Evolutionary conservation across 2,329 filamentous ascomycete species (phyloP).

Genomic region (Septoria petroselini): DNA sequence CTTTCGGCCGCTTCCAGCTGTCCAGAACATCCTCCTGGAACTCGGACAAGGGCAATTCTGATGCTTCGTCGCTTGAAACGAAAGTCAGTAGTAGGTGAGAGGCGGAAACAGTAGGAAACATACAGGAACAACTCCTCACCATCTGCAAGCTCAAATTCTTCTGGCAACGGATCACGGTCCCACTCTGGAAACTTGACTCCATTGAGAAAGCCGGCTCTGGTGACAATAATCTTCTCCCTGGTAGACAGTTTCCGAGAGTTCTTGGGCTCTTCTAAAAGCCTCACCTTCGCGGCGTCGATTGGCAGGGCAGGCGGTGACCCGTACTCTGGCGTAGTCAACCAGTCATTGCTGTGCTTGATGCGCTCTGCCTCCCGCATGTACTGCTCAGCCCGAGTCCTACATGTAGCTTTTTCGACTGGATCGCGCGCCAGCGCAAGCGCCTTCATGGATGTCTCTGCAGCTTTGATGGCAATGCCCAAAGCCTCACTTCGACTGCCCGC

Average conservation of each 20-base stretch:
- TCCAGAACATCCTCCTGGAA: conserved; percentile 73
- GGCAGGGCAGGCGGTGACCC: background rate
- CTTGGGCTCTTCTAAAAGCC: conserved; percentile 50
- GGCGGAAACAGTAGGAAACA: conserved; percentile 33
- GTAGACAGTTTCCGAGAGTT: conserved; percentile 63
- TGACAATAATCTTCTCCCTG: conserved; percentile 71
- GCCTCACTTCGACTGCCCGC: conserved; percentile 52
- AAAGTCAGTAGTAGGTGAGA: conserved; percentile 19
- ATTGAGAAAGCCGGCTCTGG: conserved; percentile 75
- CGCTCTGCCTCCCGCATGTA: conserved; percentile 70
- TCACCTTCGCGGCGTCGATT: conserved; percentile 29
- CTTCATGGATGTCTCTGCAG: conserved; percentile 78
- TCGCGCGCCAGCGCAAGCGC: conserved; percentile 62
- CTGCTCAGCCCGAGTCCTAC: conserved; percentile 63
- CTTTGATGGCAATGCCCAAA: conserved; percentile 70
- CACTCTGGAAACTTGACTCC: conserved; percentile 83
- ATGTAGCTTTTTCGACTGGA: conserved; percentile 64
- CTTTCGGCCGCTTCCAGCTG: conserved; percentile 74
- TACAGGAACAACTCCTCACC: conserved; percentile 63
- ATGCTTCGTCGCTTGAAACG: conserved; percentile 58
- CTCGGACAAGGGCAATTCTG: conserved; percentile 68
- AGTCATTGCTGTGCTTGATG: conserved; percentile 58
- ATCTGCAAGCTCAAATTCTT: conserved; percentile 58
- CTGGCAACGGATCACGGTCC: conserved; percentile 59
- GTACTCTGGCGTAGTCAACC: conserved; percentile 18